Base-by-base conservation (phyloP, 768 basidiomycete genomes). In the Serendipita indica region DNA sequence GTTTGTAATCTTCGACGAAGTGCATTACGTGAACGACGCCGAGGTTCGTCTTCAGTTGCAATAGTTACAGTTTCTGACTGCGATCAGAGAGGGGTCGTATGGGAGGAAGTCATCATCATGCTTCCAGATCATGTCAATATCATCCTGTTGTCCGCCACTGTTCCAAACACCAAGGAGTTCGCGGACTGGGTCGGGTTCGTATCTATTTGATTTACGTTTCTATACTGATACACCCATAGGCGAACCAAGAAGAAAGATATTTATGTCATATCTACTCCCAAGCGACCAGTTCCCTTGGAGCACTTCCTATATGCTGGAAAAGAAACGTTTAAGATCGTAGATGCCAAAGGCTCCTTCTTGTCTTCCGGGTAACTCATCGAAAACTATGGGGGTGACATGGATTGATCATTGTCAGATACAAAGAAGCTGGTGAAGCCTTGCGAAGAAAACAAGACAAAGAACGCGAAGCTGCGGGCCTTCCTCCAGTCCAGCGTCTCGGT, bases 31-130 rank as follows among this genome's bases (percentile, higher is more conserved):
- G 57, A 99, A 98, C 67, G 96, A 99, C 68, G 87, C 90, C 14
- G 96, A 99, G 84, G 94, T 94, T 58, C 60, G 71, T 61, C 33
- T 32, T 16, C 62, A 37, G 0, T 60, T n/a, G 3, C 1, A 39
- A 3, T 14, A 57, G 2, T 16, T 59, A 58, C 22, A 30, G 30
- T 46, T 49, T 34, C 64, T 61, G 46, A 63, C 49, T 20, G 14
- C 56, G 14, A 35, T 39, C 67, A 97, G 94, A 79, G 96, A 67
- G 96, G 96, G 37, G 96, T 99, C 16, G 96, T 99, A 12, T 99
- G 96, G 96, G 94, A 99, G 71, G 94, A 99, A 72, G 94, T 99
- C 27, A 99, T 99, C 64, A 99, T 99, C 69, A 97, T 99, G 92
- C 76, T 99, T 12, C 96, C 96, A 0, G 96, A 98, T 63, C 94